Evolutionary conservation across 495 filamentous ascomycete genomes (phyloP).

Genomic region (Pseudevernia furfuracea): DNA sequence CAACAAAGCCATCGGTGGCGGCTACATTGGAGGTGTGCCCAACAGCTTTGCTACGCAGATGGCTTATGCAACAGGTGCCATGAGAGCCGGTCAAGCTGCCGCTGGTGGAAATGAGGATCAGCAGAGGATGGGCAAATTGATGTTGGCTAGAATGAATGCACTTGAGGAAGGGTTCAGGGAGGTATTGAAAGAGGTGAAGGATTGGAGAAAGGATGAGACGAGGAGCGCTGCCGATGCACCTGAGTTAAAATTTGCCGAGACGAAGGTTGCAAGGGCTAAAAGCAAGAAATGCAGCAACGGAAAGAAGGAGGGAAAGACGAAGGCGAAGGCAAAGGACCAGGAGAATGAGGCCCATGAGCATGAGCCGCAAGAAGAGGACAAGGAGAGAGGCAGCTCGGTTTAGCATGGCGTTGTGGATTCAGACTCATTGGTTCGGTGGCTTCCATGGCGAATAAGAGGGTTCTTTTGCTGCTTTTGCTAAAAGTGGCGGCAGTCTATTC

Average conservation of each 20-base stretch:
- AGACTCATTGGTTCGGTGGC: neutral
- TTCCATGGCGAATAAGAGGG: neutral
- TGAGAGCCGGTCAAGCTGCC: conserved; percentile 30
- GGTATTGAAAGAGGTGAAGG: conserved; percentile 75
- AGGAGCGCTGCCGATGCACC: conserved; percentile 17
- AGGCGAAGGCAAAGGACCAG: conserved; percentile 26
- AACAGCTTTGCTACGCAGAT: conserved; percentile 76
- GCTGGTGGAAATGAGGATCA: conserved; percentile 49
- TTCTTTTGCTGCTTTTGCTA: neutral
- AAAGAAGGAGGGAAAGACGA: conserved; percentile 22
- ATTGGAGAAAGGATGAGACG: conserved; percentile 38
- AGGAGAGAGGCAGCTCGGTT: conserved; percentile 12
- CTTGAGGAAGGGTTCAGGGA: conserved; percentile 80
- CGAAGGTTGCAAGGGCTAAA: conserved; percentile 6
- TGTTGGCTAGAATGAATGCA: conserved; percentile 85
- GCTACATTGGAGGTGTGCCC: conserved; percentile 50
- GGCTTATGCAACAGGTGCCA: conserved; percentile 55
- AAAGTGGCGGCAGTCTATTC: neutral
- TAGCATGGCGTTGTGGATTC: conserved; percentile 17
- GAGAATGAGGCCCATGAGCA: conserved; percentile 13
- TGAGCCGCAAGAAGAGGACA: neutral
- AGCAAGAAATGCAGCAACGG: conserved; percentile 8
- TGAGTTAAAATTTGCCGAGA: conserved; percentile 3
- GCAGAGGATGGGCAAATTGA: conserved; percentile 65
- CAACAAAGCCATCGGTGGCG: conserved; percentile 50